These are phyloP conservation scores for Cutaneotrichosporon cyanovorans DNA, from an alignment of 1,284 basidiomycete species.

Conservation along the genomic window DNA sequence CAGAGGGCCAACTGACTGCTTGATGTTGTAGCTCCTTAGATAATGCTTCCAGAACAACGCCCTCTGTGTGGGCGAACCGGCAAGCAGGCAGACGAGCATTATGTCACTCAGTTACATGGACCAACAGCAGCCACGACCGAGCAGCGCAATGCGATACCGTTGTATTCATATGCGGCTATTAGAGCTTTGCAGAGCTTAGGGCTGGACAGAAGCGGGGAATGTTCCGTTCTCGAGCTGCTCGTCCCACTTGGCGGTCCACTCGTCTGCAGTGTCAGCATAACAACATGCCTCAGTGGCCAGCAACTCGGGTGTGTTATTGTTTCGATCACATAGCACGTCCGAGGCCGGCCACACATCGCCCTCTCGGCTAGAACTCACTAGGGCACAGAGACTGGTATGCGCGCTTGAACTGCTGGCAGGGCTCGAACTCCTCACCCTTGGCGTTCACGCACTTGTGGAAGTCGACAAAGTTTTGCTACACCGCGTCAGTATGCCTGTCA, in stretches of 20 bases:
- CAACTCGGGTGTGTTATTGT: constrained; percentile 4
- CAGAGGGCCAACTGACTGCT: too few species aligned
- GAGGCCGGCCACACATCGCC: too few species aligned
- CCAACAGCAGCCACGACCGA: too few species aligned
- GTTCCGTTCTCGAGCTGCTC: constrained; percentile 86
- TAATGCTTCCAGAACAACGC: too few species aligned
- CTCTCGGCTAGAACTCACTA: constrained; percentile 57
- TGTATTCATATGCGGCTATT: constrained; percentile 3
- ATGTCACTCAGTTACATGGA: too few species aligned
- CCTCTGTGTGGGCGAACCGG: too few species aligned
- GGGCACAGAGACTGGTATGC: constrained; percentile 97
- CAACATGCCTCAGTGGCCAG: too few species aligned
- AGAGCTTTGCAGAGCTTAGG: constrained; percentile 37
- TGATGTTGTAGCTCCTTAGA: too few species aligned
- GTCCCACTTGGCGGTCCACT: constrained; percentile 82
- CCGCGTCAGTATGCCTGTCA: too few species aligned
- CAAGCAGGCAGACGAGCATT: too few species aligned
- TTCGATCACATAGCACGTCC: too few species aligned
- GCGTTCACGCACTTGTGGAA: constrained; percentile 96
- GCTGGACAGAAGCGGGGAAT: constrained; percentile 83
- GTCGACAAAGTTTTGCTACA: constrained; percentile 95
- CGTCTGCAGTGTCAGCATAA: constrained; percentile 54
- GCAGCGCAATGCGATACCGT: neutral
- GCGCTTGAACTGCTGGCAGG: constrained; percentile 98
- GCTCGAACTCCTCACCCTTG: constrained; percentile 94